These are phyloP conservation scores for Alectoria sarmentosa DNA, from an alignment of 495 filamentous ascomycete genomes.

Conservation along the genomic window DNA sequence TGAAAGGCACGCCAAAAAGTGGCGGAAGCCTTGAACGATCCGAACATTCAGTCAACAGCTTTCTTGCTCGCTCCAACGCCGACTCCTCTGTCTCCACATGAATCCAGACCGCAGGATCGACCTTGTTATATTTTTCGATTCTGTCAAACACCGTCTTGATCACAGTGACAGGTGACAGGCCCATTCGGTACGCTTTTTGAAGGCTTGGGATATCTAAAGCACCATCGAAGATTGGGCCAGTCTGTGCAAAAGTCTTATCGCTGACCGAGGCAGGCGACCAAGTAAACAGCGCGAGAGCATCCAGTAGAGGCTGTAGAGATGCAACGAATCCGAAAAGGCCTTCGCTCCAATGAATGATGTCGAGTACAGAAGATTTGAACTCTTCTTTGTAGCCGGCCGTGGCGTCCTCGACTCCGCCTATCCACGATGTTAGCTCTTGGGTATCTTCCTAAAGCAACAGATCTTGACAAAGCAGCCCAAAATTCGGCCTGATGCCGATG, in stretches of 20 bases:
- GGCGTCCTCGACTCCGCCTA: slow-evolving; percentile 39
- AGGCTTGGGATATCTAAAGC: slow-evolving; percentile 33
- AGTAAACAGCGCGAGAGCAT: slow-evolving; percentile 24
- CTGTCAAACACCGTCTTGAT: slow-evolving; percentile 36
- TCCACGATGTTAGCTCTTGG: slow-evolving; percentile 3
- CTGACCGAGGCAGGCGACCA: neutral
- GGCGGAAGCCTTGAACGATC: slow-evolving; percentile 43
- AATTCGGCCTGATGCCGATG: neutral
- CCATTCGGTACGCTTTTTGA: slow-evolving; percentile 33
- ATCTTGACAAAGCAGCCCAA: neutral
- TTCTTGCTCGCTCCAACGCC: slow-evolving; percentile 37
- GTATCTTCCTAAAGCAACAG: neutral
- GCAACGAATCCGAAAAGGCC: slow-evolving; percentile 46
- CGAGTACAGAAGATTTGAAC: slow-evolving; percentile 37
- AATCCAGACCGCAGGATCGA: slow-evolving; percentile 51
- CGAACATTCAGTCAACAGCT: slow-evolving; percentile 37
- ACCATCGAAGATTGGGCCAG: slow-evolving; percentile 37
- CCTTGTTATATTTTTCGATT: slow-evolving; percentile 38
- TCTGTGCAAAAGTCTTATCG: slow-evolving; percentile 29
- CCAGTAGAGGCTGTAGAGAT: slow-evolving; percentile 31
- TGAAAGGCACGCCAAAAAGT: slow-evolving; percentile 58
- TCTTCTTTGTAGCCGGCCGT: slow-evolving; percentile 38
- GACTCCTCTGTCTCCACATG: slow-evolving; percentile 36
- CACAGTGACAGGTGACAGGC: slow-evolving; percentile 40
- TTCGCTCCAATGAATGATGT: slow-evolving; percentile 42